phyloP scores from a whole-genome alignment of 1,139 yeast species.

The Blastobotrys persicus region DNA sequence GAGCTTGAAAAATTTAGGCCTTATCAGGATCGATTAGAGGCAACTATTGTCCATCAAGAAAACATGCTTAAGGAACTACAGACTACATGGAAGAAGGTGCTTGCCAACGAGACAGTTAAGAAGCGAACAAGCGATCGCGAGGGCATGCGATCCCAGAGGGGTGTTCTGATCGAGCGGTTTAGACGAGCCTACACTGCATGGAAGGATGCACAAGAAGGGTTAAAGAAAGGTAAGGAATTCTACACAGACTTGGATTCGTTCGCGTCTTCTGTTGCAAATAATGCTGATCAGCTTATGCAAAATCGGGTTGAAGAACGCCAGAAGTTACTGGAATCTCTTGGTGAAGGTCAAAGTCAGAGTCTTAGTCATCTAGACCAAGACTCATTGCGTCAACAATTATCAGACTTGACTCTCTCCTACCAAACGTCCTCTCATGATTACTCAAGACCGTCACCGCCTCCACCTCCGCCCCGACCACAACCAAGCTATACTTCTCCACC shows the following conservation, averaged over 20 bases:
- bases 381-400: conserved; percentile 27
- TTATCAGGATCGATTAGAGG: conserved; percentile 63
- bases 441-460: conserved; percentile 7
- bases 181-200: conserved; percentile 52
- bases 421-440: conserved; percentile 8
- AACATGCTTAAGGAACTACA: conserved; percentile 56
- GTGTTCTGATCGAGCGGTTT: conserved; percentile 47
- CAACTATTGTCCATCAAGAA: conserved; percentile 63
- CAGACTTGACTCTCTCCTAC: conserved; percentile 25
- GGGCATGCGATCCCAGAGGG: conserved; percentile 41
- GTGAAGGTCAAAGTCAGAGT: background rate
- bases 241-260: conserved; percentile 55
- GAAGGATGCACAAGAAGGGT: conserved; percentile 57
- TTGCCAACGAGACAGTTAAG: conserved; percentile 44
- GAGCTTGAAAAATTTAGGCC: conserved; percentile 79
- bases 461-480: conserved; percentile 14
- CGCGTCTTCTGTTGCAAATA: conserved; percentile 41
- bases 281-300: conserved; percentile 39
- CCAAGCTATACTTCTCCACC: conserved; percentile 11
- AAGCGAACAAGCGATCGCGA: conserved; percentile 39
- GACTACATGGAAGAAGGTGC: conserved; percentile 54
- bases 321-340: conserved; percentile 24
- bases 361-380: conserved; percentile 22
- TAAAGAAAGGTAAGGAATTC: conserved; percentile 59
- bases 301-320: conserved; percentile 39